Base-by-base conservation (phyloP, 1,284 basidiomycete species). In the Cryptococcus sp. region DNA sequence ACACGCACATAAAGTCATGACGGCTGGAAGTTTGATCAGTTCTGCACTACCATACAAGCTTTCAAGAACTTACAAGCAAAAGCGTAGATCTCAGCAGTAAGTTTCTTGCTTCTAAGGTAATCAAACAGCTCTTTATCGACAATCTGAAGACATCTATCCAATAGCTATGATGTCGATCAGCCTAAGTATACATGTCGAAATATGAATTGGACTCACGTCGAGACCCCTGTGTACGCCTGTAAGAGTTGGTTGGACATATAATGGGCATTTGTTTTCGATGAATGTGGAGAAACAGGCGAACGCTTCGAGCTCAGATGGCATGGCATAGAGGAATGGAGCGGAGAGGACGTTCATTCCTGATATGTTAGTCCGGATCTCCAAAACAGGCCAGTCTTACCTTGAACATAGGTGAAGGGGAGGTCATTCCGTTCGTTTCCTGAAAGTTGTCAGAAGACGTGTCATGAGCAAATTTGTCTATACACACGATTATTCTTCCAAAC, bases 21-120 rank as follows among this genome's bases (percentile, higher is more conserved):
- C 85, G 54, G 94, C 91, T 95, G 49, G n/a, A 36, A 23, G 23
- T 23, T 23, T 23, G 23, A 23, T 23, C 23, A 23, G 23, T 23
- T 23, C 23, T 23, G 23, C 23, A 23, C 23, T 23, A 23, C 23
- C 23, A 23, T 23, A 23, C 23, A 23, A 23, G 23, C 23, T 23
- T 23, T 23, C 23, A 3, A 30, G 30, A 38, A 81, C 88, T 57
- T 66, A 93, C 92, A 96, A 47, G 95, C 90, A 68, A 98, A 98
- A 1, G 94, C 95, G 74, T 98, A 98, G 37, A 98, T 85, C 72
- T 98, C 93, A 4, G 95, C 95, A n/a, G 87, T 88, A n/a, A 98
- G 83, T 61, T 94, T 94, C 72, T 94, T 95, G 41, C 86, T 87
- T 36, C 88, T 83, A 42, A 98, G 79, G 74, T 93, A 83, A 11